Base-by-base conservation (phyloP, 345 rosid genomes). In the Nephelium lappaceum region DNA sequence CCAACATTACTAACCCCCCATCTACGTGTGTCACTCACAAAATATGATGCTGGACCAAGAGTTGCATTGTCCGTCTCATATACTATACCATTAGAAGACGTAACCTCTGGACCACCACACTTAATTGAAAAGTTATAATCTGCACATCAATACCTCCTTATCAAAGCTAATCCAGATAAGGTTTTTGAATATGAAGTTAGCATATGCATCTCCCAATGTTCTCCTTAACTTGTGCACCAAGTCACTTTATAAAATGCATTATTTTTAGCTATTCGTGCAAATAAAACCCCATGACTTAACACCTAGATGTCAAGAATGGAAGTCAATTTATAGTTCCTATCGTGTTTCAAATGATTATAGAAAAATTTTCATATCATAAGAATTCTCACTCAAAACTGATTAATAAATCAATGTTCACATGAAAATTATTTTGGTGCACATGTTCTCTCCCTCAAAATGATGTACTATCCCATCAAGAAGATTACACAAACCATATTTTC, bases 41-140 rank as follows among this genome's bases (percentile, higher is more conserved):
- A 72, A 79, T 85, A 91, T 0, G 97, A 76, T 45, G 94, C 89
- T 24, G 93, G 84, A 73, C 95, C 94, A 77, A 91, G 89, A 18
- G 81, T 75, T 72, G 6, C 78, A 23, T 88, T 75, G 11, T 92
- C 95, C 53, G 66, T 83, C 79, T 93, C 94, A 58, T 76, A 92
- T 62, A 74, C 41, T 21, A 78, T 79, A 63, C 81, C 72, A 58
- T 65, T 75, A 10, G 83, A 83, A 9, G 91, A 84, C 27, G 62
- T 81, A 74, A 84, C 82, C 78, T 69, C 78, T 72, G 88, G 91
- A 81, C 97, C 98, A 64, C 97, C 93, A 61, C 88, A 86, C 72
- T 94, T 92, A 55, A 91, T 77, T 1, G 87, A 76, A 71, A 94
- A 91, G 27, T 81, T 78, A 57, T 63, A 87, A 86, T 91, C 98